Evolutionary conservation across 164 flowering plant species (phyloP).

Genomic region (Macadamia tetraphylla): DNA sequence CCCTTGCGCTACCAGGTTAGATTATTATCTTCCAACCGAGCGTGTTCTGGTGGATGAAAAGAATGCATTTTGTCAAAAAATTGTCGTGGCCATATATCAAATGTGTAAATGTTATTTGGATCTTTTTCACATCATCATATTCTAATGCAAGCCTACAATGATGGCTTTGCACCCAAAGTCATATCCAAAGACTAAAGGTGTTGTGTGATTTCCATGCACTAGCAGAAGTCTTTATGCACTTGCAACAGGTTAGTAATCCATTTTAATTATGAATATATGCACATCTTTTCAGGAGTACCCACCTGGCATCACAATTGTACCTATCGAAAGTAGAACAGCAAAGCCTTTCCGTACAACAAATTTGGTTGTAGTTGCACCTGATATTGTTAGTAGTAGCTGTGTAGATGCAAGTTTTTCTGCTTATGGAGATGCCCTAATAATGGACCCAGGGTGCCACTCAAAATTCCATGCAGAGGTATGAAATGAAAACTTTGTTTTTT

Average conservation of each 20-base stretch:
- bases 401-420: conserved; percentile 29
- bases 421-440: conserved; percentile 76
- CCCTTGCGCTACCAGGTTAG: conserved; percentile 56
- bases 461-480: conserved; percentile 59
- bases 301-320: conserved; percentile 68
- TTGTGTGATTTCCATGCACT: not conserved
- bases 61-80: not conserved
- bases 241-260: not conserved
- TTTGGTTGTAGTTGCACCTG: conserved; percentile 68
- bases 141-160: not conserved
- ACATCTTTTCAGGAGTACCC: conserved; percentile 76
- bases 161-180: not conserved
- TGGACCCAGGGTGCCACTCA: conserved; percentile 87
- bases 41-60: not conserved
- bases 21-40: not conserved
- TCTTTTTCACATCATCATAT: not conserved
- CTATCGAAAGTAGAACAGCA: conserved; percentile 78
- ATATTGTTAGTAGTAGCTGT: conserved; percentile 19
- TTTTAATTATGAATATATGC: not conserved
- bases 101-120: not conserved
- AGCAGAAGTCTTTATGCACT: not conserved
- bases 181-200: no score
- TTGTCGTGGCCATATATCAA: not conserved
- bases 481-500: not conserved
- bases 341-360: conserved; percentile 89